These are phyloP conservation scores for Mortierella polycephala DNA, from an alignment of 371 early-diverging fungal species.

Conservation along the genomic window DNA sequence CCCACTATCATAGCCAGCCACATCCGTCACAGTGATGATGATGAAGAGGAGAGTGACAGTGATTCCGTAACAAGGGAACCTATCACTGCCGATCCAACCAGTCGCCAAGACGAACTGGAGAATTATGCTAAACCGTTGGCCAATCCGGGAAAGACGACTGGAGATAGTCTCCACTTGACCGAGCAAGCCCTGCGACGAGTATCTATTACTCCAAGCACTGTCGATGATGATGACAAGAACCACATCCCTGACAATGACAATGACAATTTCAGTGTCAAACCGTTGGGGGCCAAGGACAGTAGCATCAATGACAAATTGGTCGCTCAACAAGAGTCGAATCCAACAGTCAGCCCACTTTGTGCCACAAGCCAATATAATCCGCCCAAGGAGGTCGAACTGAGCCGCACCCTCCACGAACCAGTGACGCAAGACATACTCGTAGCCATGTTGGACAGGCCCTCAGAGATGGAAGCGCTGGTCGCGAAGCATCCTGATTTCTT, in stretches of 20 bases:
- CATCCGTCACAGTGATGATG: constrained; percentile 2
- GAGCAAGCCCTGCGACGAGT: constrained; percentile 30
- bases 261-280: no score
- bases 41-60: not conserved
- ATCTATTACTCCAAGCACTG: constrained; percentile 16
- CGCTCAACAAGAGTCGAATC: not conserved
- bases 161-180: constrained; percentile 6
- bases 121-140: not conserved
- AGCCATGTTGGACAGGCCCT: constrained; percentile 35
- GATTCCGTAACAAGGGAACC: not conserved
- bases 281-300: not conserved
- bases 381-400: constrained; percentile 23
- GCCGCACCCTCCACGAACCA: constrained; percentile 19
- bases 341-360: not conserved
- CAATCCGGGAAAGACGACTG: not conserved
- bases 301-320: not conserved
- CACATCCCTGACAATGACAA: not conserved
- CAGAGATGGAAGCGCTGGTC: constrained; percentile 48
- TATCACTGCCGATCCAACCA: not conserved
- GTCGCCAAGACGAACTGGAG: not conserved
- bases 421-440: constrained; percentile 46
- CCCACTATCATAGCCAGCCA: not conserved
- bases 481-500: constrained; percentile 46
- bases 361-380: not conserved
- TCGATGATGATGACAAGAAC: not conserved